Conservation (phyloP, 495 filamentous ascomycete genomes). For the Annulohypoxylon nitens region DNA sequence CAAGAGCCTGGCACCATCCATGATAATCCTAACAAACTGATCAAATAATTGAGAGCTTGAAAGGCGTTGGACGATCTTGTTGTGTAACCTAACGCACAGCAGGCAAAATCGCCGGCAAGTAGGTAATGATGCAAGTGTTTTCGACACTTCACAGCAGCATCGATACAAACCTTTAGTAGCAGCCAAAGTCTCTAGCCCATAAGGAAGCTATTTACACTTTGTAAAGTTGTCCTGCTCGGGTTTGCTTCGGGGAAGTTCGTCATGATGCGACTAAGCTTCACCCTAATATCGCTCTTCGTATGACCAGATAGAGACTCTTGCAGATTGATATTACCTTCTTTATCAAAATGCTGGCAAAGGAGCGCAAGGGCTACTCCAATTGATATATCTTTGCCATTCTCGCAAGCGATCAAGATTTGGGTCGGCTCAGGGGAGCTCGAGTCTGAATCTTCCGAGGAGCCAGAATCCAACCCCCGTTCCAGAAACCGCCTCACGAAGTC, state of each 20-base stretch:
- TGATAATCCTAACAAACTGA: too few relatives aligned
- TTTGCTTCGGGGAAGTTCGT: slow-evolving; percentile 79
- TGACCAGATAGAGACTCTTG: slow-evolving; percentile 55
- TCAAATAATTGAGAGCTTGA: background rate
- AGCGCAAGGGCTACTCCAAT: slow-evolving; percentile 65
- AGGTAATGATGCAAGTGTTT: background rate
- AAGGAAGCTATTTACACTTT: slow-evolving; percentile 88
- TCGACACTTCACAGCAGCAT: background rate
- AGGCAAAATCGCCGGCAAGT: background rate
- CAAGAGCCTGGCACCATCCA: background rate
- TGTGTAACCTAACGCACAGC: background rate
- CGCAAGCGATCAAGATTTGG: slow-evolving; percentile 56
- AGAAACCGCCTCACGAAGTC: slow-evolving; percentile 57
- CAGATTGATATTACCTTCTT: slow-evolving; percentile 47
- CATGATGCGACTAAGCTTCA: slow-evolving; percentile 82
- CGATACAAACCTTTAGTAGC: background rate
- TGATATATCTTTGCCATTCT: slow-evolving; percentile 58
- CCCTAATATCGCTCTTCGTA: slow-evolving; percentile 81
- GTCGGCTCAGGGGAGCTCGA: slow-evolving; percentile 8
- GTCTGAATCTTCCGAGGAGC: slow-evolving; percentile 5
- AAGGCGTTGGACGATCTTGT: too few relatives aligned
- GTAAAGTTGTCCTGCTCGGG: slow-evolving; percentile 82
- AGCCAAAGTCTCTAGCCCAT: slow-evolving; percentile 66
- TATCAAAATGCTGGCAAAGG: slow-evolving; percentile 58
- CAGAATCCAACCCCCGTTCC: slow-evolving; percentile 10